Evolutionary conservation across 2,329 filamentous ascomycete species (phyloP).

Genomic region (Colletotrichum viniferum): DNA sequence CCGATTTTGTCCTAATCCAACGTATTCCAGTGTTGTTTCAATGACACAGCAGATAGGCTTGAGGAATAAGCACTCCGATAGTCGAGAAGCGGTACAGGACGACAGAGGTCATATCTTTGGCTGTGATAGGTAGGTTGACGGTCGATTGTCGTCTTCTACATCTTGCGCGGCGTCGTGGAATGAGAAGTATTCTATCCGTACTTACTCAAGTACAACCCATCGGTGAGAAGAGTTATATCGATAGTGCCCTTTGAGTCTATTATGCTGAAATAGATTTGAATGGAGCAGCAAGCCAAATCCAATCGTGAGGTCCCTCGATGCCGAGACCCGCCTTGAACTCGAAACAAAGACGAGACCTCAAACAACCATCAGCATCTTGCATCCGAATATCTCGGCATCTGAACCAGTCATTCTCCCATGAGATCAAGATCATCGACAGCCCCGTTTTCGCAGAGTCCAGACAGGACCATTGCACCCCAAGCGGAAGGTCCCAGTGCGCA

Average conservation of each 20-base stretch:
- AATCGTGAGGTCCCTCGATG: neutral
- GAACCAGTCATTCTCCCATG: neutral
- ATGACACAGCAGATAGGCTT: neutral
- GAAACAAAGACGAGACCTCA: neutral
- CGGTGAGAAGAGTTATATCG: neutral
- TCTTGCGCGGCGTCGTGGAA: neutral
- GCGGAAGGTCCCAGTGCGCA: neutral
- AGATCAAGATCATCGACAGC: neutral
- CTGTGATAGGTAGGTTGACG: neutral
- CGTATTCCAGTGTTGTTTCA: neutral
- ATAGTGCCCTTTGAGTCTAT: neutral
- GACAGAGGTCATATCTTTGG: neutral
- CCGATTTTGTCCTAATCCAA: accelerated
- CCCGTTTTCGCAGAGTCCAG: neutral
- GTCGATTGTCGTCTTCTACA: neutral
- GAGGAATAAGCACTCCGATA: neutral
- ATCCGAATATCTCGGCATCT: neutral
- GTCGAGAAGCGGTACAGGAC: neutral
- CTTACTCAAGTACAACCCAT: neutral
- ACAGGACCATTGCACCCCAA: neutral
- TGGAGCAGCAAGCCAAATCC: neutral
- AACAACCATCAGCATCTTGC: neutral
- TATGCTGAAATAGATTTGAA: neutral
- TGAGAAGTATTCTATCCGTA: neutral
- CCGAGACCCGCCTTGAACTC: neutral